These are phyloP conservation scores for Paramecium tetraurelia DNA, from an alignment of 73 alveolate species.

Conservation along the genomic window DNA sequence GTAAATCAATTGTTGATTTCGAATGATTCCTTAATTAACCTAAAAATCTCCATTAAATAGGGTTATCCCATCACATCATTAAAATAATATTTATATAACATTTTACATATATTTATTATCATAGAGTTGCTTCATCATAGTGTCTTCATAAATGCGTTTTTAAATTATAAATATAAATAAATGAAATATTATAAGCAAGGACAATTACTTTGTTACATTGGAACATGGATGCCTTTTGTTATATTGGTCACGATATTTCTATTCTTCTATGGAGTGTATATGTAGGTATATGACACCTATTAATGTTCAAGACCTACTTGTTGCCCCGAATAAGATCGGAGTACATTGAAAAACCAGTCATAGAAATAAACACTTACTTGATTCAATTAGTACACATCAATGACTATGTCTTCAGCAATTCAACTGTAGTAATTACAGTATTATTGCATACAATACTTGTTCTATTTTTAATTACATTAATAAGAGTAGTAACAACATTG, in stretches of 20 bases:
- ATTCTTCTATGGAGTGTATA: conserved; percentile 35
- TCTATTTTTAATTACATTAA: not conserved
- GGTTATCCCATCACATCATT: not conserved
- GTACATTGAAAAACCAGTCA: not conserved
- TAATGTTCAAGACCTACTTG: not conserved
- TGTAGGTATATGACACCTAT: not conserved
- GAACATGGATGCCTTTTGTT: conserved; percentile 8
- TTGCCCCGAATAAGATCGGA: not conserved
- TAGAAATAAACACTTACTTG: not conserved
- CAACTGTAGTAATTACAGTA: not conserved
- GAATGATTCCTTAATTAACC: no score
- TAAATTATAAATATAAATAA: not conserved
- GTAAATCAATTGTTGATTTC: no score
- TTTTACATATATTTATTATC: not conserved
- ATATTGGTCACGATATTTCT: not conserved
- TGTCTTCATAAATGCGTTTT: not conserved
- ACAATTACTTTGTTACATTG: not conserved
- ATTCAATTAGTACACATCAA: conserved; percentile 17
- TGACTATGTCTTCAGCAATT: not conserved
- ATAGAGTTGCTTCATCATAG: not conserved
- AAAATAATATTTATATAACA: not conserved
- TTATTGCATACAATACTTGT: not conserved
- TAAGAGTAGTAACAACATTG: not conserved
- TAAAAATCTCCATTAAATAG: not conserved
- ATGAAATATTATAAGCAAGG: conserved; percentile 4